These are phyloP conservation scores for Diplogelasinospora grovesii DNA, from an alignment of 495 filamentous ascomycete genomes.

Conservation along the genomic window DNA sequence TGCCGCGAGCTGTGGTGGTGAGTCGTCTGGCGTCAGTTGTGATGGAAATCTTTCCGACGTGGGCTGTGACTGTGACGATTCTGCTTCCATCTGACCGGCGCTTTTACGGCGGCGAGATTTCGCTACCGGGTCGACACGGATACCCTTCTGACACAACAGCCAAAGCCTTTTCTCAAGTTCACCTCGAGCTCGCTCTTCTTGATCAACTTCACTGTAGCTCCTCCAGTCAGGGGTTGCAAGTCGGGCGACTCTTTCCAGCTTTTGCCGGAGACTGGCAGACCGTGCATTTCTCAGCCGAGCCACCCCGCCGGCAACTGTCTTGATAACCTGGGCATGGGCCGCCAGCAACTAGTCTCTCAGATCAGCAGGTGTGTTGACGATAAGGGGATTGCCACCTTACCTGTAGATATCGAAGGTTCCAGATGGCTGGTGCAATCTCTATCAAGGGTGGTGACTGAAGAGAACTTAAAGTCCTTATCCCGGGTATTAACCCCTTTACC, in stretches of 20 bases:
- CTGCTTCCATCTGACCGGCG: no score
- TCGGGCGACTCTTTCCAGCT: slow-evolving; percentile 4
- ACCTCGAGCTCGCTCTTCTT: neutral
- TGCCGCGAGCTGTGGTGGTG: no score
- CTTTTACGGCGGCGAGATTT: slow-evolving; percentile 3
- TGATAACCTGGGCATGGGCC: slow-evolving; percentile 20
- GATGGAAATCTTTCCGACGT: no score
- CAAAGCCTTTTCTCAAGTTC: slow-evolving; percentile 15
- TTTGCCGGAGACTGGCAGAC: slow-evolving; percentile 18
- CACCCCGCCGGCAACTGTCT: slow-evolving; percentile 15
- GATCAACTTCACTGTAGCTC: no score
- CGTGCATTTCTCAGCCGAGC: slow-evolving; percentile 17
- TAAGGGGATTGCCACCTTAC: no score
- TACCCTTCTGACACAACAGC: slow-evolving; percentile 20
- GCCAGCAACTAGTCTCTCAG: slow-evolving; percentile 15
- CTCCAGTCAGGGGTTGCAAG: no score
- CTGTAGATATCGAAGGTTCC: slow-evolving; percentile 37
- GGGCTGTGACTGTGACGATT: no score
- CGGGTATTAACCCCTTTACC: slow-evolving; percentile 18
- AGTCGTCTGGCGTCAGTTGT: no score
- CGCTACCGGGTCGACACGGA: slow-evolving; percentile 10
- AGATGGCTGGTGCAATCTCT: slow-evolving; percentile 38
- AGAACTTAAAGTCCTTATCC: slow-evolving; percentile 15
- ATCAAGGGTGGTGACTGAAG: slow-evolving; percentile 25
- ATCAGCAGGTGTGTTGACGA: no score